phyloP scores from a whole-genome alignment of 2,329 filamentous ascomycete species.

The Clonostachys byssicola region DNA sequence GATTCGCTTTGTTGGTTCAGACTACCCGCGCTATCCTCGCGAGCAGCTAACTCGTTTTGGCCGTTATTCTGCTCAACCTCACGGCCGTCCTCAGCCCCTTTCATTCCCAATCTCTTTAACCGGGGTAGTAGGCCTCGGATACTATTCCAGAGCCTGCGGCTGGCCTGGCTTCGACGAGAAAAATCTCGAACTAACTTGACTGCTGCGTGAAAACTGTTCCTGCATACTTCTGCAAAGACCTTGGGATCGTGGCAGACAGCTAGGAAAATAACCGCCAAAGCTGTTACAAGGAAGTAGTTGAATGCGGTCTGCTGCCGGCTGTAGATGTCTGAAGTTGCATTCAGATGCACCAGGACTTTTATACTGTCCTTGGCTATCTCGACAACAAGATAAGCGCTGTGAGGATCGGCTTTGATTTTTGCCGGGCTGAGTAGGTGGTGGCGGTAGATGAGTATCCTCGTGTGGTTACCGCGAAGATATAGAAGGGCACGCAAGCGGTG shows the following conservation, averaged over 20 bases:
- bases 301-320: slow-evolving; percentile 17
- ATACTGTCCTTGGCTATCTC: slow-evolving; percentile 19
- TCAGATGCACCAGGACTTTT: slow-evolving; percentile 16
- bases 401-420: slow-evolving; percentile 25
- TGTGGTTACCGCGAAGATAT: slow-evolving; percentile 38
- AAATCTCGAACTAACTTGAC: slow-evolving; percentile 23
- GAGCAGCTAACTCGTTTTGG: neutral
- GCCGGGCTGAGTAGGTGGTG: slow-evolving; percentile 31
- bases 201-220: slow-evolving; percentile 21
- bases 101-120: slow-evolving; percentile 16
- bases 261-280: slow-evolving; percentile 26
- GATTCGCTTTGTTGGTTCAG: too few species aligned
- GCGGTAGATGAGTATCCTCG: slow-evolving; percentile 36
- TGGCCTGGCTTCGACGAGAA: slow-evolving; percentile 22
- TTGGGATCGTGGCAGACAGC: slow-evolving; percentile 38
- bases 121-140: slow-evolving; percentile 24
- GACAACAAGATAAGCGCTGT: slow-evolving; percentile 30
- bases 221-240: slow-evolving; percentile 28
- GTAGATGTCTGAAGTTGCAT: slow-evolving; percentile 18
- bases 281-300: slow-evolving; percentile 21
- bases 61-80: neutral
- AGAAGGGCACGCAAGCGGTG: slow-evolving; percentile 35
- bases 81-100: slow-evolving; percentile 5
- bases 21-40: too few species aligned
- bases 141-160: slow-evolving; percentile 26